A percentile compares a stretch with the other conserved stretches of the same genome.
Evolutionary conservation across 768 basidiomycete species (phyloP).

Genomic region (Boletus sp.): DNA sequence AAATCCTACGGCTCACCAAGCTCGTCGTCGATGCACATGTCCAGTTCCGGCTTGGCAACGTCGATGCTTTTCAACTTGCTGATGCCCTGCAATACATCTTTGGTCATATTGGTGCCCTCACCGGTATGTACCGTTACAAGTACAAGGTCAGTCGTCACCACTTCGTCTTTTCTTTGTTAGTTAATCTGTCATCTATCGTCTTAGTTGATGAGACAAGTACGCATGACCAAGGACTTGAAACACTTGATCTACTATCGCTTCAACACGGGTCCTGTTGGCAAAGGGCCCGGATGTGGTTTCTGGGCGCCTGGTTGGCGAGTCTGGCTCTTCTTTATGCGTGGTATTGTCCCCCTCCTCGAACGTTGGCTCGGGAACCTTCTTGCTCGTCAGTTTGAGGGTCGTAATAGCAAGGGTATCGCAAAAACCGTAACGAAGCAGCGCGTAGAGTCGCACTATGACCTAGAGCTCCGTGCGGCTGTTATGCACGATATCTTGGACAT

Average conservation of each 20-base stretch:
- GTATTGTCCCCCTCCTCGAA: conserved; percentile 96
- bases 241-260: conserved; percentile 98
- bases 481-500: conserved; percentile 99
- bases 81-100: conserved; percentile 99
- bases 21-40: conserved; percentile 99
- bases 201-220: conserved; percentile 97
- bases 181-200: not conserved
- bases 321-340: conserved; percentile 99
- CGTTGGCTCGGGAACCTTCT: conserved; percentile 97
- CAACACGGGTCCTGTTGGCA: conserved; percentile 99
- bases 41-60: conserved; percentile 96
- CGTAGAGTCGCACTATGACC: conserved; percentile 97
- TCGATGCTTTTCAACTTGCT: conserved; percentile 98
- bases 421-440: conserved; percentile 99
- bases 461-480: conserved; percentile 95
- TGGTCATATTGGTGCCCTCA: conserved; percentile 94
- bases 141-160: conserved; percentile 69
- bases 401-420: conserved; percentile 94
- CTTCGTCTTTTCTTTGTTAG: not conserved
- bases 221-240: conserved; percentile 99
- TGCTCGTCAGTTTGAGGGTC: conserved; percentile 96
- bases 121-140: conserved; percentile 99
- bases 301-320: conserved; percentile 99
- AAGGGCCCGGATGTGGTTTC: conserved; percentile 98
- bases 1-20: conserved; percentile 96